Base-by-base conservation (phyloP, 1,139 yeast genomes). In the Suhomyces bribrorum region DNA sequence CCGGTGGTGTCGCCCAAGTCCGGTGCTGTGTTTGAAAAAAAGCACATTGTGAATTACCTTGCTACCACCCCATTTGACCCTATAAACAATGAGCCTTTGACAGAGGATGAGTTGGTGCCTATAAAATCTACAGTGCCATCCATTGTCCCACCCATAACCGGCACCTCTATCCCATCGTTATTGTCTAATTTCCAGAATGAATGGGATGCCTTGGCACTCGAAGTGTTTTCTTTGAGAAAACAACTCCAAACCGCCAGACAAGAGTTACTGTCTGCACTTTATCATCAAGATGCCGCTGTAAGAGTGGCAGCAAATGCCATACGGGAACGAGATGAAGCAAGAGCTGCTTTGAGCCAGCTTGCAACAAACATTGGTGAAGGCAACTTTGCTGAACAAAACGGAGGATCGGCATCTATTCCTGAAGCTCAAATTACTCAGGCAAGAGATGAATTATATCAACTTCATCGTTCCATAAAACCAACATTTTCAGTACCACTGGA, bases 201-300 rank as follows among this genome's bases (percentile, higher is more conserved):
- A 57, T 90, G 95, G 90, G 97, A 92, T 56, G 78, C 96, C 0
- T 61, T 86, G 43, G 88, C 94, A 26, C 65, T 90, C 40, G 97
- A 92, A 56, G 73, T 85, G 31, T 89, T 86, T 54, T 75, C 83
- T 23, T 64, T 90, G 44, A 72, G 94, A 46, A 86, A 86, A 56
- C 90, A 84, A 50, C 68, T 90, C 34, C 77, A 73, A 35, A 67
- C 69, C 25, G 75, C 92, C 2, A 74, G 85, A 45, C 79, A 84
- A 52, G 94, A 88, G 53, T 63, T 90, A 40, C 83, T 94, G 29
- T 64, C 85, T 4, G 83, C 95, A 0, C 64, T 89, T 28, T 89
- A 88, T 54, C 86, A 83, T 49, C 86, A 85, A 48, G 97, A 90
- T 58, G 97, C 97, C 0, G 95, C 97, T 1, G 81, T 86, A 3